These are phyloP conservation scores for Crepidotus variabilis DNA, from an alignment of 768 basidiomycete species.

Conservation along the genomic window DNA sequence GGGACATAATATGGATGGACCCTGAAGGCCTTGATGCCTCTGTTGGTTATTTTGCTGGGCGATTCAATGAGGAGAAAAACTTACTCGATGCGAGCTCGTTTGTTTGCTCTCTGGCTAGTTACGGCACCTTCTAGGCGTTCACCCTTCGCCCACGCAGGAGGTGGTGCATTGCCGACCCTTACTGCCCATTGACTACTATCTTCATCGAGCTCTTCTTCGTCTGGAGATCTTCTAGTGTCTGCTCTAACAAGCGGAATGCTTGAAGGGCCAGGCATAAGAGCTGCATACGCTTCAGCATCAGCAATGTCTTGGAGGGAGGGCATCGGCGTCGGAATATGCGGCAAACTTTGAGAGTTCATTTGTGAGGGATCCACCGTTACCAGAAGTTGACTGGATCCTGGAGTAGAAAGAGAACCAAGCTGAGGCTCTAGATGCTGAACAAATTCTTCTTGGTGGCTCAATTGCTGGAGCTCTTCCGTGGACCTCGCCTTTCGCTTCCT, in stretches of 20 bases:
- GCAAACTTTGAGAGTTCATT: constrained; percentile 1
- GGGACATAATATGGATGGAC: not conserved
- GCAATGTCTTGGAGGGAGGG: constrained; percentile 17
- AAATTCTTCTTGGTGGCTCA: constrained; percentile 17
- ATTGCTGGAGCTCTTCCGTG: constrained; percentile 15
- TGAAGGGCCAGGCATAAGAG: constrained; percentile 18
- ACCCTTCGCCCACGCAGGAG: constrained; percentile 69
- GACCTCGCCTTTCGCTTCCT: constrained; percentile 44
- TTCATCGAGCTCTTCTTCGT: constrained; percentile 61
- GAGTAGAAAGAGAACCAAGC: constrained; percentile 1
- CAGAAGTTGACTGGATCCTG: constrained; percentile 9
- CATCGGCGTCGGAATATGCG: constrained; percentile 4
- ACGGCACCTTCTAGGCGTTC: constrained; percentile 37
- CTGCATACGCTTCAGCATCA: constrained; percentile 16
- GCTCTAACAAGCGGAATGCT: constrained; percentile 26
- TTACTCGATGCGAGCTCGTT: constrained; percentile 41
- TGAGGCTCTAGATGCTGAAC: not conserved
- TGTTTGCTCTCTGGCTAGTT: constrained; percentile 27
- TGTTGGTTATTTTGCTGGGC: not conserved
- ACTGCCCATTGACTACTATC: constrained; percentile 67
- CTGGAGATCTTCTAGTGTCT: constrained; percentile 38
- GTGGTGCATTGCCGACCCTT: constrained; percentile 55
- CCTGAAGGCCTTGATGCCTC: not conserved
- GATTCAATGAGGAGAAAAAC: constrained; percentile 2
- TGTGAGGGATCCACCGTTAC: constrained; percentile 6